These are phyloP conservation scores for Pleurozium schreberi DNA, from an alignment of 225 moss, liverwort and hornwort genomes.

Conservation along the genomic window DNA sequence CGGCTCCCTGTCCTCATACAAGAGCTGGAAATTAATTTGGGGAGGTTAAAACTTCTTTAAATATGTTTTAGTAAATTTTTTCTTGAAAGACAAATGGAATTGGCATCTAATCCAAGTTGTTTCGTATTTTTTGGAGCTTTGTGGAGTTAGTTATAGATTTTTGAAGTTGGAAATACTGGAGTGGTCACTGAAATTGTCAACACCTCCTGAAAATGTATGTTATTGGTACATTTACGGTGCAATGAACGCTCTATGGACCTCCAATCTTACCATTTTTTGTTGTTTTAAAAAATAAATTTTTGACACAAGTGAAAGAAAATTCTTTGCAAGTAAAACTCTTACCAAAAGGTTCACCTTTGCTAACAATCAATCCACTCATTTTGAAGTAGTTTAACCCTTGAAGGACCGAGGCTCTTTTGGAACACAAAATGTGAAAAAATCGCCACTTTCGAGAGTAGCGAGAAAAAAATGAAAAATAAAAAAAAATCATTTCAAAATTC, in stretches of 20 bases:
- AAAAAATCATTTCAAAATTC: too few relatives aligned
- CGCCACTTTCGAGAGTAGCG: too few relatives aligned
- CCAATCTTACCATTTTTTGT: too few relatives aligned
- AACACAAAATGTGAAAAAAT: too few relatives aligned
- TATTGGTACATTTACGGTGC: accelerated
- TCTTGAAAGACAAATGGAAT: neutral
- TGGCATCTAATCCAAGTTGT: neutral
- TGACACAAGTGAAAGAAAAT: neutral
- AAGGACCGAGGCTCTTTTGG: too few relatives aligned
- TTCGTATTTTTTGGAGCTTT: neutral
- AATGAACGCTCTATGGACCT: neutral
- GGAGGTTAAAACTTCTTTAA: neutral
- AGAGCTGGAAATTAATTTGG: neutral
- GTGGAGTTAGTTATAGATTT: neutral
- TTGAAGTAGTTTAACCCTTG: neutral
- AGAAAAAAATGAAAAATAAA: too few relatives aligned
- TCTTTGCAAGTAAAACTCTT: neutral
- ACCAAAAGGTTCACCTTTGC: neutral
- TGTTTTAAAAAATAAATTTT: too few relatives aligned
- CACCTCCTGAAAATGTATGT: neutral
- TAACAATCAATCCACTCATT: neutral
- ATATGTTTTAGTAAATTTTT: neutral
- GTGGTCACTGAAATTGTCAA: neutral
- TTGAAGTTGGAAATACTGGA: neutral
- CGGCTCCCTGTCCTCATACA: neutral